A percentile compares a stretch with the other conserved stretches of the same genome.
Conservation (phyloP, 805 yeast species). For the Lachancea nothofagi region DNA sequence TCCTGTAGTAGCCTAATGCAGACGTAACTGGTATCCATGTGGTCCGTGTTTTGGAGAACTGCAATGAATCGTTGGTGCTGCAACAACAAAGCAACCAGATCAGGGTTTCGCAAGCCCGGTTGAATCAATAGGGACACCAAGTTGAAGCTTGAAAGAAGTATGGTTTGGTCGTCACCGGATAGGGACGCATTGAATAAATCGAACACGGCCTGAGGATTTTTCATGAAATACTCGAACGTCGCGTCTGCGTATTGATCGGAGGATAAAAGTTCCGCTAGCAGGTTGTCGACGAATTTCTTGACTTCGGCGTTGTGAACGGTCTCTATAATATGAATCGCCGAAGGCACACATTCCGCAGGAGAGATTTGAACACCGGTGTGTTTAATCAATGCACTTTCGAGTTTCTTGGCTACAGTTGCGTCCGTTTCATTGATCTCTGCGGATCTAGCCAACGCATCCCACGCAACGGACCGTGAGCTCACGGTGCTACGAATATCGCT, state of each 20-base stretch:
- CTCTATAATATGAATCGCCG: slow-evolving; percentile 25
- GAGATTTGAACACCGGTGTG: slow-evolving; percentile 5
- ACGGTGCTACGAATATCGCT: slow-evolving; percentile 61
- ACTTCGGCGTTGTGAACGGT: slow-evolving; percentile 26
- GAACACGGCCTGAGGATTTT: slow-evolving; percentile 19
- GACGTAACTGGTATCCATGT: slow-evolving; percentile 30
- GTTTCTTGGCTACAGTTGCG: slow-evolving; percentile 42
- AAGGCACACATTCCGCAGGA: slow-evolving; percentile 6
- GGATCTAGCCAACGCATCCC: slow-evolving; percentile 86
- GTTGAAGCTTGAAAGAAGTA: slow-evolving; percentile 30
- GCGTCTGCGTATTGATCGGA: slow-evolving; percentile 18
- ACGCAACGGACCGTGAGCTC: slow-evolving; percentile 76
- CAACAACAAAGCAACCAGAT: slow-evolving; percentile 20
- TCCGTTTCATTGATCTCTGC: slow-evolving; percentile 61
- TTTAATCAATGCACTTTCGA: slow-evolving; percentile 26
- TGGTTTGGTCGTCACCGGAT: slow-evolving; percentile 27
- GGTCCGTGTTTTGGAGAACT: slow-evolving; percentile 24
- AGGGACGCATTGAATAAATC: slow-evolving; percentile 25
- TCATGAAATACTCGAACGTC: slow-evolving; percentile 20
- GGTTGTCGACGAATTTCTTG: slow-evolving; percentile 28
- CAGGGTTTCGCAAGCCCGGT: slow-evolving; percentile 16
- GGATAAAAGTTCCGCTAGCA: slow-evolving; percentile 29
- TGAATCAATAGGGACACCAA: slow-evolving; percentile 30
- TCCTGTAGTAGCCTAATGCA: slow-evolving; percentile 32
- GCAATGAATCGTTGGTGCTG: slow-evolving; percentile 20